Evolutionary conservation across 805 yeast genomes (phyloP), one percentile per base, ranked within the genome.

Genomic region (Myxozyma neglecta): DNA sequence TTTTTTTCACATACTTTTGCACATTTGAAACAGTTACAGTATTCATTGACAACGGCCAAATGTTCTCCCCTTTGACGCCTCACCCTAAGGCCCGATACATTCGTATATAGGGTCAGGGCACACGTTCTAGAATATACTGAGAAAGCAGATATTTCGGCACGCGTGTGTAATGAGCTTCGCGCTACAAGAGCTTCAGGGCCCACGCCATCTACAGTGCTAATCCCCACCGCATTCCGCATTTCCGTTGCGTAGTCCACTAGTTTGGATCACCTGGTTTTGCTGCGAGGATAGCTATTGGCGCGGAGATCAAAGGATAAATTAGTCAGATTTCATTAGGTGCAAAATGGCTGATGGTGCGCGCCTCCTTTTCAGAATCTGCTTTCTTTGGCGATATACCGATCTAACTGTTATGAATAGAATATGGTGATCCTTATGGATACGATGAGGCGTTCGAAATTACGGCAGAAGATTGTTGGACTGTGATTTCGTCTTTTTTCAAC

Each of bases 381-480:
- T 14, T 16, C 14, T 39, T 32, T 36, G n/a, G 49, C 6, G 43
- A 9, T 24, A 24, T 5, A 24, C 20, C 4, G 20, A 36, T 49
- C 48, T 48, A 50, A 44, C 54, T 9, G 24, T 14, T 10, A 29
- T 43, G 18, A 45, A 9, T 42, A 61, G 67, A 63, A 37, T 60
- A 60, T 47, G 47, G 40, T 35, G 92, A 88, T 75, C 88, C 86
- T 54, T 88, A 89, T 75, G 85, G 83, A 59, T 86, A 85, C 73
- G 92, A 87, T 69, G 89, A 83, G 65, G 80, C 77, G 56, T 83
- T 82, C 63, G 83, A 87, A 72, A 90, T 94, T 78, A 91, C 98
- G 37, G 89, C 97, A 35, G 99, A 94, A 79, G 99, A 94, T 81
- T 94, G 99, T 77, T 94, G 99, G 99, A 87, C 96, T 37, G 98